Conservation (phyloP, 2,329 filamentous ascomycete genomes). For the Colletotrichum viniferum region DNA sequence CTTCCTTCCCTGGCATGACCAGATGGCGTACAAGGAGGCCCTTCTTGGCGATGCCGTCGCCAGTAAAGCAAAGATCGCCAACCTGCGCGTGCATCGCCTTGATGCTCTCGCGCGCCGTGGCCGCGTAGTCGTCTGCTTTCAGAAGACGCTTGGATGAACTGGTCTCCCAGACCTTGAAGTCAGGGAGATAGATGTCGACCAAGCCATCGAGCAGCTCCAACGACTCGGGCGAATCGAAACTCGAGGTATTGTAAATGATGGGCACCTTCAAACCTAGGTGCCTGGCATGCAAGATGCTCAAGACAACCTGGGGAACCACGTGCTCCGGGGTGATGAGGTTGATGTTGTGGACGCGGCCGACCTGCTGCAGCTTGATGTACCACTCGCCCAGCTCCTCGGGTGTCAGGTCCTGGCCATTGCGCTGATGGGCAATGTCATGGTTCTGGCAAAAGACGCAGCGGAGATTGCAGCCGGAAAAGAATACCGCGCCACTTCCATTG, state of each 20-base stretch:
- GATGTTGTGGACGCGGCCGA: constrained; percentile 87
- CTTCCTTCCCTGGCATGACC: constrained; percentile 82
- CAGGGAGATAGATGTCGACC: constrained; percentile 85
- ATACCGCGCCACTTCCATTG: constrained; percentile 79
- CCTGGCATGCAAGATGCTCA: constrained; percentile 75
- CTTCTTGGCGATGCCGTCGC: constrained; percentile 79
- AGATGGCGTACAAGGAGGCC: constrained; percentile 79
- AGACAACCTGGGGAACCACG: constrained; percentile 80
- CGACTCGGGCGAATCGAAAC: constrained; percentile 77
- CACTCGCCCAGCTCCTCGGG: constrained; percentile 81
- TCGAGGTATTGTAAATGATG: constrained; percentile 85
- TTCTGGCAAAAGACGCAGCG: constrained; percentile 83
- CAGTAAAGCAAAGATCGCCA: constrained; percentile 81
- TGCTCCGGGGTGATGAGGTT: constrained; percentile 88
- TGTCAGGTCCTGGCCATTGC: constrained; percentile 80
- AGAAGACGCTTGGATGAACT: constrained; percentile 71
- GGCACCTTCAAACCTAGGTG: constrained; percentile 73
- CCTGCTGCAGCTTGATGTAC: constrained; percentile 81
- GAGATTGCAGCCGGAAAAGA: constrained; percentile 78
- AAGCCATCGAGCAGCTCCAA: constrained; percentile 77
- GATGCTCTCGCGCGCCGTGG: constrained; percentile 76
- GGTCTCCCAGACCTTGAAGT: constrained; percentile 82
- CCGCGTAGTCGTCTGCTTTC: constrained; percentile 78
- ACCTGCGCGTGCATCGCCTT: constrained; percentile 82
- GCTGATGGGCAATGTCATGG: constrained; percentile 80